Base-by-base conservation (phyloP, 371 early-diverging fungal species). In the Smittium culicis region DNA sequence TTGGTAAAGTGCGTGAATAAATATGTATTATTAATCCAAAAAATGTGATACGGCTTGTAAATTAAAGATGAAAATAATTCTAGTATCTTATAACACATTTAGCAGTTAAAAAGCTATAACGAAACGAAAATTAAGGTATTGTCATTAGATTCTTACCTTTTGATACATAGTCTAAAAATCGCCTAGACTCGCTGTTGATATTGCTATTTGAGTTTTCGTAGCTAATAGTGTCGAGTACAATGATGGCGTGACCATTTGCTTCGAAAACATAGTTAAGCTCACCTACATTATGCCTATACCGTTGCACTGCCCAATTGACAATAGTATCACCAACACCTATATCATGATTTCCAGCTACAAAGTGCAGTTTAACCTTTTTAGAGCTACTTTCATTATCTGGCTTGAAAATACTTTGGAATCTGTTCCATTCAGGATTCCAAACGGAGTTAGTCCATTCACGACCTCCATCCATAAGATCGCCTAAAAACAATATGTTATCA, bases 391-490 rank as follows among this genome's bases (percentile, higher is more conserved):
- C 8, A 5, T 57, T 3, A 57, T 57, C 27, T 3, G 27, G 5
- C n/a, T 57, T 14, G 69, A 82, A 85, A 5, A 83, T 75, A 28
- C 73, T 67, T 5, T 69, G 31, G 61, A 84, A 82, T 1, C 88
- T 71, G 0, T n/a, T 14, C 31, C 60, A 70, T 68, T 77, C 85
- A 1, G 25, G 34, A 0, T 60, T 24, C 79, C 79, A 86, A 71
- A 65, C 70, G 1, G 63, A 68, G 65, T 86, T 82, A 17, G 74
- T 65, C 86, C 90, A 88, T 67, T 88, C 87, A 55, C 94, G 79
- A 1, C 93, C 94, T 25, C 92, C 92, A 71, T 94, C 96, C 74
- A 85, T 81, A 66, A 91, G 65, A 71, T 96, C 96, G n/a, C 96
- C 96, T 66, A 92, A 68, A 69, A 92, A 83, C 14, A 93, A 55